These are phyloP conservation scores for Bimuria novae-zelandiae DNA, from an alignment of 2,329 filamentous ascomycete genomes.

Conservation along the genomic window DNA sequence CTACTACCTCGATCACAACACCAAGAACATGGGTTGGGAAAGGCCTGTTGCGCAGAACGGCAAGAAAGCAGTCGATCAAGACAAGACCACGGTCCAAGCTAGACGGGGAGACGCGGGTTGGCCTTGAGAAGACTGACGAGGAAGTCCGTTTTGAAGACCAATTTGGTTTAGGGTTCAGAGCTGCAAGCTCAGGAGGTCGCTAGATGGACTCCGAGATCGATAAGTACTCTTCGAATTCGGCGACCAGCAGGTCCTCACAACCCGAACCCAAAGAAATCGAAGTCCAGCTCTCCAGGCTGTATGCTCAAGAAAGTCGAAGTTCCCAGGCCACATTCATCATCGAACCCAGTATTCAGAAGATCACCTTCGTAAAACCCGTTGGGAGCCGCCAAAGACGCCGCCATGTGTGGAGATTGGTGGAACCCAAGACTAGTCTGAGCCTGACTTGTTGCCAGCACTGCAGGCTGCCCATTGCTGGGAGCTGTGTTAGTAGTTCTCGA, in stretches of 20 bases:
- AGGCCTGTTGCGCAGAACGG: neutral
- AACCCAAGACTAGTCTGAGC: constrained; percentile 9
- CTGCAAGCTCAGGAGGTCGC: too few species aligned
- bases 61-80: too few species aligned
- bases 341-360: constrained; percentile 16
- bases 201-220: too few species aligned
- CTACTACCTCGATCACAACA: neutral
- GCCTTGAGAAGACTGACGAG: too few species aligned
- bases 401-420: constrained; percentile 13
- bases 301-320: constrained; percentile 34
- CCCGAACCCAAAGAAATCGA: constrained; percentile 29
- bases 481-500: constrained; percentile 19
- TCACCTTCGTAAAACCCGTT: constrained; percentile 19
- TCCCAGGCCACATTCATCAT: constrained; percentile 29
- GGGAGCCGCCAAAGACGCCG: constrained; percentile 11
- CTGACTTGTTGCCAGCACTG: neutral
- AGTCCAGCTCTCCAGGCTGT: constrained; percentile 29
- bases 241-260: constrained; percentile 11
- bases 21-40: neutral
- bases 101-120: too few species aligned
- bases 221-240: too few species aligned
- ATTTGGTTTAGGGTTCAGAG: too few species aligned
- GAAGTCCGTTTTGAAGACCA: too few species aligned
- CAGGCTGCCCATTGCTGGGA: constrained; percentile 7
- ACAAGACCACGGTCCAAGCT: too few species aligned